Base-by-base conservation (phyloP, 1,139 yeast species). In the Diutina rugosa region DNA sequence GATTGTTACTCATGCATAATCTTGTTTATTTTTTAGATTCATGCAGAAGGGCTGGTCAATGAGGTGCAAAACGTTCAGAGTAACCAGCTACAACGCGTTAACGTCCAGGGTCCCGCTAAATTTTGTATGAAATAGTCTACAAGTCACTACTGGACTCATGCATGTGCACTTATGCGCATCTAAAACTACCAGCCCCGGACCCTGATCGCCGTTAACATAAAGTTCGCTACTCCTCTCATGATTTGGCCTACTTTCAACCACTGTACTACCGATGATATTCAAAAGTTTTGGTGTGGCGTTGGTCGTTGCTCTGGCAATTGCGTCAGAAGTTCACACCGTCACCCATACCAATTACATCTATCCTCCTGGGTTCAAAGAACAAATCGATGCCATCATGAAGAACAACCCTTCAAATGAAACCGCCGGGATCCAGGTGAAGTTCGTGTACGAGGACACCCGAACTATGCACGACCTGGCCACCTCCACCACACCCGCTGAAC, bases 41-140 rank as follows among this genome's bases (percentile, higher is more conserved):
- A 44, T 16, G 46, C 53, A 49, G 44, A 16, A n/a, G 30, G 53
- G 53, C 53, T 49, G 53, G 53, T 32, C n/a, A 18, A 49, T 16
- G 16, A 44, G 53, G 26, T 32, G 53, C 53, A 32, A 49, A 49
- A 35, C 41, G 41, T 35, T 12, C n/a, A 10, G 41, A 12, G 10
- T 35, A 35, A 35, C 41, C 41, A 35, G 41, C 41, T 35, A 35
- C 14, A 12, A 35, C 14, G 41, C 41, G 26, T 10, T 10, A n/a
- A n/a, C 6, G 1, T 4, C 41, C 9, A 35, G 14, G 14, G 12
- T 35, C 14, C 14, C 41, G 41, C 41, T 35, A 35, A 8, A 35
- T 9, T 35, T 35, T 35, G 41, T 35, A 35, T 9, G 41, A 10
- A n/a, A 35, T 9, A n/a, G 14, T 9, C 14, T 12, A 10, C 41